phyloP scores from a whole-genome alignment of 805 yeast genomes.

The Teunomyces barrocoloradensis region DNA sequence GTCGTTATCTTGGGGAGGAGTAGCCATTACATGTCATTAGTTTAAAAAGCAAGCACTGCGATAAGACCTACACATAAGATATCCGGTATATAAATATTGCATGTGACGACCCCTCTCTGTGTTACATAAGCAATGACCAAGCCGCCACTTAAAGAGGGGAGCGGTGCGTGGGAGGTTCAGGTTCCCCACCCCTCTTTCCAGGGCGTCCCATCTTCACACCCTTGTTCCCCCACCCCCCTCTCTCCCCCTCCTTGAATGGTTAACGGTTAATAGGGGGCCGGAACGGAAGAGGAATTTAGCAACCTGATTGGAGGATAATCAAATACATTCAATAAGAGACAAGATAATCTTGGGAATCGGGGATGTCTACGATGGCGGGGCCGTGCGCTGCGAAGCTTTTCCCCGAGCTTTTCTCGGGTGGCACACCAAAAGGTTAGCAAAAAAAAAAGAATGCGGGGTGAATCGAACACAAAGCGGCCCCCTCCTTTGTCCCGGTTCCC shows the following conservation, averaged over 20 bases:
- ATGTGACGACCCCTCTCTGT: background rate
- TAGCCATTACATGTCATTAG: background rate
- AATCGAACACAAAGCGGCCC: conserved; percentile 10
- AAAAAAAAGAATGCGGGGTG: conserved; percentile 10
- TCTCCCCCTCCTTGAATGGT: too few relatives aligned
- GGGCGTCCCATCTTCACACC: too few relatives aligned
- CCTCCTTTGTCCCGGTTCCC: conserved; percentile 7
- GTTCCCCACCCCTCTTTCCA: background rate
- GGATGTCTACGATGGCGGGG: too few relatives aligned
- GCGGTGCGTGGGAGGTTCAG: background rate
- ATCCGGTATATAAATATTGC: background rate
- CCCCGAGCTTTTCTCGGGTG: background rate
- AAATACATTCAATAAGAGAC: too few relatives aligned
- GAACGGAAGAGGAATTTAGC: too few relatives aligned
- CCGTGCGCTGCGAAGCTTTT: background rate
- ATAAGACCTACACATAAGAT: background rate
- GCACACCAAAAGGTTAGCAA: background rate
- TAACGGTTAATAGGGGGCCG: too few relatives aligned
- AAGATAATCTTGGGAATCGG: too few relatives aligned
- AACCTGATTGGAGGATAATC: too few relatives aligned
- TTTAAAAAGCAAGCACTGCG: background rate
- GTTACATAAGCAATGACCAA: background rate
- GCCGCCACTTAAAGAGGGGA: background rate
- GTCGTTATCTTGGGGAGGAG: conserved; percentile 22
- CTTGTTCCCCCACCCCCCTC: too few relatives aligned